Conservation (phyloP, 2,329 filamentous ascomycete species). For the Aspergillus intermedius region DNA sequence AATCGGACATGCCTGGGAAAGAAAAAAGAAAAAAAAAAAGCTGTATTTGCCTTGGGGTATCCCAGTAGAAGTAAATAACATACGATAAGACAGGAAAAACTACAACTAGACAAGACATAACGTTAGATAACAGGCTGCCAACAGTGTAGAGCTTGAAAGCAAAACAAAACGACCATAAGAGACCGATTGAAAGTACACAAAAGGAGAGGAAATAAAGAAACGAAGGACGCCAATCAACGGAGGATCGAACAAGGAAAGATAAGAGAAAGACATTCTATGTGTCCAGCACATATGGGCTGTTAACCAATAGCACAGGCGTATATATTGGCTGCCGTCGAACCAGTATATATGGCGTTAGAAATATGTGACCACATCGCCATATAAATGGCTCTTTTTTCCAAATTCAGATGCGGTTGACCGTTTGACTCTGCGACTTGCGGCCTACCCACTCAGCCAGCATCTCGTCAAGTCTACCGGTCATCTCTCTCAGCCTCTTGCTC, state of each 20-base stretch:
- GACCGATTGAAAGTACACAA: not conserved
- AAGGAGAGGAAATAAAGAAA: constrained; percentile 10
- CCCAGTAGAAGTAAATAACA: constrained; percentile 11
- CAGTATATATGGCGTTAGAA: not conserved
- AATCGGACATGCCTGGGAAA: not conserved
- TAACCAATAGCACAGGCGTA: constrained; percentile 3
- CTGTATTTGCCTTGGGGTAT: constrained; percentile 24
- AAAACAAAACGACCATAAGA: not conserved
- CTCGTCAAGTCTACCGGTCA: constrained; percentile 82
- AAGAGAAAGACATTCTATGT: constrained; percentile 10
- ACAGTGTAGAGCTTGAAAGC: not conserved
- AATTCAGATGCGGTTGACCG: not conserved
- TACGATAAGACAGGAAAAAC: constrained; percentile 10
- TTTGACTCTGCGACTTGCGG: constrained; percentile 14
- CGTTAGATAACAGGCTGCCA: not conserved
- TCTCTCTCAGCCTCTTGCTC: constrained; percentile 75
- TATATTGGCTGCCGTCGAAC: not conserved
- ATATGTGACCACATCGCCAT: not conserved
- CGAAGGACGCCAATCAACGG: constrained; percentile 9
- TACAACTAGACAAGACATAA: constrained; percentile 7
- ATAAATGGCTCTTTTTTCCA: not conserved
- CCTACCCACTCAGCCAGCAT: constrained; percentile 75
- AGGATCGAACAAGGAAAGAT: constrained; percentile 5
- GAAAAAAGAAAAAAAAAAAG: constrained; percentile 4
- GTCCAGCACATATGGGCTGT: constrained; percentile 17